Base-by-base conservation (phyloP, 352 stramenopile species). In the Sclerospora graminicola region DNA sequence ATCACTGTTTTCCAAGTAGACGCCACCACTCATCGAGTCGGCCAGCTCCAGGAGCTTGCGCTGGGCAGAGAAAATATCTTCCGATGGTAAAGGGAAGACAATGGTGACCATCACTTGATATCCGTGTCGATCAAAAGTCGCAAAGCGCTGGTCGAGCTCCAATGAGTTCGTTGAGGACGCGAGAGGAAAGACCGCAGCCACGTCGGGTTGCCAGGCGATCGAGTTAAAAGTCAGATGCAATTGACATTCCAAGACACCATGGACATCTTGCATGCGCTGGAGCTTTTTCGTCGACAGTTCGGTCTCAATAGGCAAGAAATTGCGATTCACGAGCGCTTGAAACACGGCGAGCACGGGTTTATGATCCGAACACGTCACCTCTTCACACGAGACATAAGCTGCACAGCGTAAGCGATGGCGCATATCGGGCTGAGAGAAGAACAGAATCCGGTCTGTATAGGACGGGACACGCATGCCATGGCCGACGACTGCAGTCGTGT, bases 401-500 rank as follows among this genome's bases (percentile, higher is more conserved):
- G 61, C 62, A 40, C 81, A 86, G 15, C 65, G 66, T 28, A 94
- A 57, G 7, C 72, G 67, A 23, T 72, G 55, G 7, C 65, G 49
- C 58, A 88, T 68, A 48, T 89, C 79, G 0, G 60, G 53, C 28
- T 91, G 66, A 7, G 83, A 94, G 35, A 82, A 76, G 35, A 78
- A 83, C 28, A 96, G 57, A 23, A 96, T 92, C 14, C 85, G 81
- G 42, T 96, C 85, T 8, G 85, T 96, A 54, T 93, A 96, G 19
- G 82, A 95, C 18, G 85, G 85, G 10, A 91, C 73, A 23, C 84
- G 84, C 39, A 36, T 60, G 10, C 73, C 69, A 14, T 70, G 69
- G n/a, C 65, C 69, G 19, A 75, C 60, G 1, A 86, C 48, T 0
- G 41, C 41, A 2, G 69, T 84, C 10, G 78, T 84, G 48, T 82